Evolutionary conservation across 78 protist genomes (phyloP).

Genomic region (Dictyostelium capitatum): DNA sequence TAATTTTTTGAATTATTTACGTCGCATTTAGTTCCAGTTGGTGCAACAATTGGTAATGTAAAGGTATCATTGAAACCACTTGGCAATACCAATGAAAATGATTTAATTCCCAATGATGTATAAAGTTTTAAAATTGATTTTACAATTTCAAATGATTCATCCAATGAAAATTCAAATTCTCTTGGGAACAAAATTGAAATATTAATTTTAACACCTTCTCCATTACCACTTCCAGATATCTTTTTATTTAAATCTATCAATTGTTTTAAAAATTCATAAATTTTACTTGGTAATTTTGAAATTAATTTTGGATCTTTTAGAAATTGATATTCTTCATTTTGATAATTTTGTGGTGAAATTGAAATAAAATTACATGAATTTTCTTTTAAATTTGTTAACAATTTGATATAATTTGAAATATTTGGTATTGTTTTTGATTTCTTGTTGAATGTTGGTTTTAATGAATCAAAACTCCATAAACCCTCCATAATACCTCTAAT

Average conservation of each 20-base stretch:
- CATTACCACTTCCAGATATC: background rate
- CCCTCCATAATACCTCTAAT: slow-evolving; percentile 71
- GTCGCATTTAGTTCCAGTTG: slow-evolving; percentile 48
- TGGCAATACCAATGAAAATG: slow-evolving; percentile 44
- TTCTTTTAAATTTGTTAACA: background rate
- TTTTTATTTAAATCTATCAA: background rate
- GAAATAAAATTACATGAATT: slow-evolving; percentile 43
- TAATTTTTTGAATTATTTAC: slow-evolving; percentile 58
- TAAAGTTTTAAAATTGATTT: background rate
- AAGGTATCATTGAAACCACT: slow-evolving; percentile 45
- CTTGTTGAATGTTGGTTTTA: background rate
- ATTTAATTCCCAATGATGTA: background rate
- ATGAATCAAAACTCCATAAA: slow-evolving; percentile 11
- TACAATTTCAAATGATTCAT: background rate
- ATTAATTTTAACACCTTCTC: slow-evolving; percentile 2
- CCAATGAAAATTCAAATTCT: slow-evolving; percentile 33
- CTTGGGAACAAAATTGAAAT: slow-evolving; percentile 37
- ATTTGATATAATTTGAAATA: background rate
- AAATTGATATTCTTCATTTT: background rate
- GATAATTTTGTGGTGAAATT: slow-evolving; percentile 44
- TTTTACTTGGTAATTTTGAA: slow-evolving; percentile 20
- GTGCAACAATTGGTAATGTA: slow-evolving; percentile 26
- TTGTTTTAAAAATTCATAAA: slow-evolving; percentile 26
- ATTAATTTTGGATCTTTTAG: background rate
- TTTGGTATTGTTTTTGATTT: slow-evolving; percentile 20